Conservation (phyloP, 2,329 filamentous ascomycete genomes). For the Fusarium tupiense region DNA sequence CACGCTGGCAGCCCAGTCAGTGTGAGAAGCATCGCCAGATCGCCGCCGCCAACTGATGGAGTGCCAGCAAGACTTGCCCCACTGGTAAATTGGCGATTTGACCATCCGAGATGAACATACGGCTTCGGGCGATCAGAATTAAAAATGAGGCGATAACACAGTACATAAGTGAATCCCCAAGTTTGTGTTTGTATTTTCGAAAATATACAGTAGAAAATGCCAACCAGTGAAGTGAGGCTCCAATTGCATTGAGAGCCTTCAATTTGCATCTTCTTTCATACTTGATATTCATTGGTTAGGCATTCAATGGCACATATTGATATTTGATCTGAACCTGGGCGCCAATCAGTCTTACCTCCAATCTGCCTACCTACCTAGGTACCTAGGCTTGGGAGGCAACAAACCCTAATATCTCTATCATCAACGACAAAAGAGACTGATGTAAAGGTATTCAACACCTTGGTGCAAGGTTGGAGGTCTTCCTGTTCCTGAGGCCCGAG, state of each 20-base stretch:
- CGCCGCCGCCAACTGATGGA: slow-evolving; percentile 10
- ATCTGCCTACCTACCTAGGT: no score
- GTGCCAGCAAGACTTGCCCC: slow-evolving; percentile 15
- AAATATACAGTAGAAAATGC: background rate
- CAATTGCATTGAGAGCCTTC: background rate
- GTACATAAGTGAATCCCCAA: background rate
- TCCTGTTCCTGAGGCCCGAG: background rate
- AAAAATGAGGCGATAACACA: background rate
- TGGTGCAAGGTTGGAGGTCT: background rate
- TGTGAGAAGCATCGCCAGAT: slow-evolving; percentile 20
- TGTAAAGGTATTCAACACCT: background rate
- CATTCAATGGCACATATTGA: background rate
- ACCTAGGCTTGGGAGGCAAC: background rate
- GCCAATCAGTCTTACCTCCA: background rate
- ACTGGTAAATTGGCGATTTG: slow-evolving; percentile 22
- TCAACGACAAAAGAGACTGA: background rate
- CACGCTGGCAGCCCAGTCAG: slow-evolving; percentile 15
- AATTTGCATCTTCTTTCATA: background rate
- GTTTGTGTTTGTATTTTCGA: background rate
- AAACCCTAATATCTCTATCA: background rate
- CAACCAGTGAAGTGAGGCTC: background rate
- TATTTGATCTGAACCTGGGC: background rate
- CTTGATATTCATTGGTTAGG: background rate
- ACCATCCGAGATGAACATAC: slow-evolving; percentile 27
- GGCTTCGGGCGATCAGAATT: slow-evolving; percentile 28